A percentile compares a stretch with the other conserved stretches of the same genome.
Conservation (phyloP, 75 land plant species). For the Picea glauca region DNA sequence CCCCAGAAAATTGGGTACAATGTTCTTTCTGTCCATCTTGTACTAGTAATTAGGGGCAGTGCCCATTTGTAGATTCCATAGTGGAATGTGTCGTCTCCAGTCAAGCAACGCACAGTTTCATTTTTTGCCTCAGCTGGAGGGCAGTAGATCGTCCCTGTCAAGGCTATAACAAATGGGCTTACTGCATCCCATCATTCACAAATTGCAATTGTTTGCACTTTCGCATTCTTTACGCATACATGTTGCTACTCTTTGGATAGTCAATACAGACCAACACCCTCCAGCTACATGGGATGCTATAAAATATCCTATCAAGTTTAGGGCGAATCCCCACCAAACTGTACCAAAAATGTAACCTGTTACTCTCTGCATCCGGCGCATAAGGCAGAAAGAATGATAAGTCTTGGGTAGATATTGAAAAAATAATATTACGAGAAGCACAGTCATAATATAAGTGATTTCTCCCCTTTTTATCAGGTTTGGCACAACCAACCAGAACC, state of each 20-base stretch:
- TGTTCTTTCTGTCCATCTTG: constrained; percentile 52
- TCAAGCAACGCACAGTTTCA: constrained; percentile 29
- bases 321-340: too few species aligned
- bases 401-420: too few species aligned
- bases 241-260: constrained; percentile 58
- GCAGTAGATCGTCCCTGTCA: not conserved
- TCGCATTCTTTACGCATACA: constrained; percentile 64
- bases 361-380: too few species aligned
- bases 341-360: too few species aligned
- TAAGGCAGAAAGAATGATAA: too few species aligned
- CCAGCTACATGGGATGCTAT: constrained; percentile 61
- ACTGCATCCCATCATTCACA: constrained; percentile 51
- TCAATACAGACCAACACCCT: constrained; percentile 90
- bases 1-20: constrained; percentile 96
- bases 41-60: constrained; percentile 67
- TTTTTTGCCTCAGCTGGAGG: not conserved
- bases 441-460: too few species aligned
- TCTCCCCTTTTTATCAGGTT: too few species aligned
- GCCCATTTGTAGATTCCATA: constrained; percentile 81
- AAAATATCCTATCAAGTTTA: too few species aligned
- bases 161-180: constrained; percentile 40
- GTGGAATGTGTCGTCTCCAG: constrained; percentile 32
- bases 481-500: too few species aligned
- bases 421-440: too few species aligned
- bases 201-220: constrained; percentile 24